Evolutionary conservation across 116 monocot genomes (phyloP).

Genomic region (Papilionanthe hybrid): DNA sequence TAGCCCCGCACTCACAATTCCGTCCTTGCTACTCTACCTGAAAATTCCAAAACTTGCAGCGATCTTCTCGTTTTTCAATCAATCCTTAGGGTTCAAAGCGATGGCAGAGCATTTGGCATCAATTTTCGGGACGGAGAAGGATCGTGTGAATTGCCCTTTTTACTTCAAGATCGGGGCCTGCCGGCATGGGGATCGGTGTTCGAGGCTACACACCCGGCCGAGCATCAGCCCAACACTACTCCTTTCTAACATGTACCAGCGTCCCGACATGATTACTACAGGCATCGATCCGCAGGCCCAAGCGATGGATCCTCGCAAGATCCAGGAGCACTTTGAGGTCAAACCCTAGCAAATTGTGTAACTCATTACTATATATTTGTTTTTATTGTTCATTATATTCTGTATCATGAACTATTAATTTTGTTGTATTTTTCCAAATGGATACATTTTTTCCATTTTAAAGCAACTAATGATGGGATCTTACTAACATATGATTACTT

Average conservation of each 20-base stretch:
- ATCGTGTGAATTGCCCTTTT: constrained; percentile 94
- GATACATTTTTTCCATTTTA: not conserved
- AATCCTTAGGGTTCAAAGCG: not conserved
- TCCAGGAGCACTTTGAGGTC: constrained; percentile 90
- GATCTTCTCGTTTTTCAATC: not conserved
- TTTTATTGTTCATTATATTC: not conserved
- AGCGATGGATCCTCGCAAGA: constrained; percentile 75
- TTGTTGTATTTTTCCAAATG: not conserved
- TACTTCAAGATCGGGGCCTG: constrained; percentile 99
- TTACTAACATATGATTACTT: not conserved
- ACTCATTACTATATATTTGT: not conserved
- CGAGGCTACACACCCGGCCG: constrained; percentile 81
- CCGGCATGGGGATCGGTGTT: constrained; percentile 90
- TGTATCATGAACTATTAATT: not conserved
- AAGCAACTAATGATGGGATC: not conserved
- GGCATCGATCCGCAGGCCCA: constrained; percentile 87
- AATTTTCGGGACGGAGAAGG: constrained; percentile 97
- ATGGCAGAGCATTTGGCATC: constrained; percentile 99
- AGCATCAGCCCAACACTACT: constrained; percentile 86
- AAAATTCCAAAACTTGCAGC: not conserved
- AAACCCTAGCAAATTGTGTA: not conserved
- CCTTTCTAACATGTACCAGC: constrained; percentile 97
- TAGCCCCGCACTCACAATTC: not conserved
- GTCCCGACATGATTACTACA: constrained; percentile 86
- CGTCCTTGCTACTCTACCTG: not conserved